Conservation (phyloP, 805 yeast genomes). For the Saccharomycopsis fermentans region DNA sequence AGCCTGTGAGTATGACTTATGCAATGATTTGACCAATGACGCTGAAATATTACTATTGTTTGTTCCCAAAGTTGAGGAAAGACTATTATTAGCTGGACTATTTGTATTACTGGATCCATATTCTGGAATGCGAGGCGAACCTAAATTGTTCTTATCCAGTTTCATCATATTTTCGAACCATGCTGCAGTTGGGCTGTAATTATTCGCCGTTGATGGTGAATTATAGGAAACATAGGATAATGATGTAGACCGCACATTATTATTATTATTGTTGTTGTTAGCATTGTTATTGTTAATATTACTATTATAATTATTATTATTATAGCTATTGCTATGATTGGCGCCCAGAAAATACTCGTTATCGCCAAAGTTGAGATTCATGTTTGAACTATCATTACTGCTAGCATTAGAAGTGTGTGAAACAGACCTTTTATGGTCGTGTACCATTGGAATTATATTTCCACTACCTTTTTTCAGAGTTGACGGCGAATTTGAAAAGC, state of each 20-base stretch:
- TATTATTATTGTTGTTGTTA: neutral
- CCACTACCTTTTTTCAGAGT: constrained; percentile 3
- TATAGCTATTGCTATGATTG: no score
- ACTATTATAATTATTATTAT: neutral
- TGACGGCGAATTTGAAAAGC: neutral
- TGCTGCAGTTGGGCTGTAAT: constrained; percentile 22
- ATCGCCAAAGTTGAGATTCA: neutral
- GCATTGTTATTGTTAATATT: no score
- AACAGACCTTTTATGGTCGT: constrained; percentile 15
- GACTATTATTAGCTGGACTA: constrained; percentile 2
- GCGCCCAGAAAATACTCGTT: neutral
- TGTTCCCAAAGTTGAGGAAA: constrained; percentile 7
- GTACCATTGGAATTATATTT: constrained; percentile 10
- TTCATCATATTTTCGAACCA: constrained; percentile 24
- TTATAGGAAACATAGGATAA: neutral
- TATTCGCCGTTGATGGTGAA: neutral
- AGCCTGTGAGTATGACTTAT: constrained; percentile 44
- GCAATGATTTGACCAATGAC: constrained; percentile 36
- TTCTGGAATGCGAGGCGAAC: constrained; percentile 6
- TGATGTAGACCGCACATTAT: neutral
- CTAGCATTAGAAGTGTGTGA: constrained; percentile 22
- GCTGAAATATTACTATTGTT: constrained; percentile 22
- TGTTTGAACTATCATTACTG: constrained; percentile 22
- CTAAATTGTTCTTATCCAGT: constrained; percentile 15
- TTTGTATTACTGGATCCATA: neutral